Conservation (phyloP, 2,329 filamentous ascomycete species). For the Penicillium rolfsii region DNA sequence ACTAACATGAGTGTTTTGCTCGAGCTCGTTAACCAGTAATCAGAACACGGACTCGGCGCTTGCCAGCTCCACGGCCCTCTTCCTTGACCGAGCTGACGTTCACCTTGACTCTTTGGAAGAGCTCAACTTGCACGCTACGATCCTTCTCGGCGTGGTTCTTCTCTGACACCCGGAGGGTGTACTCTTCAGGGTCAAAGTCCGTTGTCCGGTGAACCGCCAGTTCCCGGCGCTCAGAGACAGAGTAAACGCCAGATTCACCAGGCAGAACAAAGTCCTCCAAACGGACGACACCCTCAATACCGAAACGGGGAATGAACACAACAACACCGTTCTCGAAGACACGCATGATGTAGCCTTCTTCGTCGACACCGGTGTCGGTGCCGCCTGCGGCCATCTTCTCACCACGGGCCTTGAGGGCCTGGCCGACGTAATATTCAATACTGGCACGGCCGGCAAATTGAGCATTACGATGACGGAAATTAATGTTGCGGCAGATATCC, state of each 20-base stretch:
- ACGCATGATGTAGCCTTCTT: constrained; percentile 95
- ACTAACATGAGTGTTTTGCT: constrained; percentile 18
- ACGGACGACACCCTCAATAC: constrained; percentile 89
- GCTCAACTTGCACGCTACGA: constrained; percentile 63
- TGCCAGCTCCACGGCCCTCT: constrained; percentile 78
- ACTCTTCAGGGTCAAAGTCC: constrained; percentile 83
- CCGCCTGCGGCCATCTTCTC: constrained; percentile 45
- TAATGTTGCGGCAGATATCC: constrained; percentile 97
- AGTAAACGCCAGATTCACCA: constrained; percentile 51
- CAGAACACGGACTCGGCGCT: constrained; percentile 66
- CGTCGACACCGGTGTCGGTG: constrained; percentile 59
- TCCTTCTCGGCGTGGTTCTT: constrained; percentile 48
- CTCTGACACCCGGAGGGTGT: constrained; percentile 67
- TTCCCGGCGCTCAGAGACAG: constrained; percentile 39
- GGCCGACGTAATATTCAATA: constrained; percentile 97
- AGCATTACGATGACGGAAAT: constrained; percentile 93
- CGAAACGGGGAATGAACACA: constrained; percentile 92
- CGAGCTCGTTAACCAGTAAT: constrained; percentile 35
- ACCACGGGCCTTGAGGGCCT: constrained; percentile 79
- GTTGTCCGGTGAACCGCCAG: constrained; percentile 64
- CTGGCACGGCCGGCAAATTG: constrained; percentile 92
- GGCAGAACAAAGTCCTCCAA: constrained; percentile 78
- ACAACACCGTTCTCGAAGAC: constrained; percentile 98
- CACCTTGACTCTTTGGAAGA: constrained; percentile 91
- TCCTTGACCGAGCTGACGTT: constrained; percentile 91